Conservation (phyloP, 2,329 filamentous ascomycete species). For the Kalaharituber pfeilii region DNA sequence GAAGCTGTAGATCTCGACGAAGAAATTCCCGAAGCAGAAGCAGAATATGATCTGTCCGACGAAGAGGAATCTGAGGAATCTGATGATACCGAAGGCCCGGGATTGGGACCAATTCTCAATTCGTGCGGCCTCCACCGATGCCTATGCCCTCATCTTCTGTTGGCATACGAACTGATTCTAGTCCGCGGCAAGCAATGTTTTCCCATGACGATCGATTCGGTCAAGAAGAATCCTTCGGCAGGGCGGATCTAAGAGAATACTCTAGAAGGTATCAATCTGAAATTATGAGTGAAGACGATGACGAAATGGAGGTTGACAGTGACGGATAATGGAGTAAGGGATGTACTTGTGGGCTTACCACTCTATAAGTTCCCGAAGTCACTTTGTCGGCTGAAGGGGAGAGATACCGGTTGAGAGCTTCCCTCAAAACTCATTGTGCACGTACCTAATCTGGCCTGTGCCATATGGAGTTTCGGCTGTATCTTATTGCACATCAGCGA, state of each 20-base stretch:
- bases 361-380: no score
- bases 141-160: background rate
- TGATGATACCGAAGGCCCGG: slow-evolving; percentile 8
- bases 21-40: slow-evolving; percentile 17
- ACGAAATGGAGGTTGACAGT: slow-evolving; percentile 19
- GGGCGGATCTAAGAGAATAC: slow-evolving; percentile 14
- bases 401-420: no score
- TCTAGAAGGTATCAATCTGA: slow-evolving; percentile 7
- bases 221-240: slow-evolving; percentile 9
- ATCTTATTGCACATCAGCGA: no score
- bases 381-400: no score
- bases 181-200: slow-evolving; percentile 18
- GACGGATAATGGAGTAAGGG: slow-evolving; percentile 2
- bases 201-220: slow-evolving; percentile 18
- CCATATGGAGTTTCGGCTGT: no score
- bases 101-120: background rate
- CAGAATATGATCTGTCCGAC: slow-evolving; percentile 18
- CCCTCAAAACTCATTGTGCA: no score
- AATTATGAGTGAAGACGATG: slow-evolving; percentile 5
- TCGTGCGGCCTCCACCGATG: slow-evolving; percentile 2
- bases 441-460: no score
- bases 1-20: slow-evolving; percentile 28
- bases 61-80: slow-evolving; percentile 9
- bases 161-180: slow-evolving; percentile 9
- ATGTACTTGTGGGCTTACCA: no score